Percentiles rank a stretch among this genome's conserved stretches.
These are phyloP conservation scores for Aspergillus sclerotialis DNA, from an alignment of 2,329 filamentous ascomycete genomes.

Conservation along the genomic window DNA sequence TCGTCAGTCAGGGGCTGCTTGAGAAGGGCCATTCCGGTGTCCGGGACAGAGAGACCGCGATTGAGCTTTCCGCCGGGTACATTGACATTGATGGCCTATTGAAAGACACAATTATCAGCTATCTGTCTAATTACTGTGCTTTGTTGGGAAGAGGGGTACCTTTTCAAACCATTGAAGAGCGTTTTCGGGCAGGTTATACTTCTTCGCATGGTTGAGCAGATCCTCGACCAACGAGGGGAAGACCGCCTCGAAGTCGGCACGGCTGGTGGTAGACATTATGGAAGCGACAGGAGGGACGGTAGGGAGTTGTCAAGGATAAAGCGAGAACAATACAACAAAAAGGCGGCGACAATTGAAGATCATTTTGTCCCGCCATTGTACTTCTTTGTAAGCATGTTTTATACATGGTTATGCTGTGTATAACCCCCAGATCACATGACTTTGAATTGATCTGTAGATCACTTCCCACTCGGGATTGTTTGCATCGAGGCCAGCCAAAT, in stretches of 20 bases:
- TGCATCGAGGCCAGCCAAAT: too few species aligned
- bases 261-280: conserved; percentile 61
- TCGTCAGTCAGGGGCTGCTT: conserved; percentile 64
- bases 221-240: conserved; percentile 82
- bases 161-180: conserved; percentile 81
- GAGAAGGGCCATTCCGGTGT: conserved; percentile 77
- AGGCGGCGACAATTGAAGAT: conserved; percentile 1
- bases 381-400: too few species aligned
- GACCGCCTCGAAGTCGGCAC: conserved; percentile 73
- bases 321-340: not conserved
- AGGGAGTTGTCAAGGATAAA: not conserved
- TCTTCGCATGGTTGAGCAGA: conserved; percentile 67
- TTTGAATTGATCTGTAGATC: too few species aligned
- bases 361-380: too few species aligned
- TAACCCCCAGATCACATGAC: too few species aligned
- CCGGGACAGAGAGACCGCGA: conserved; percentile 94
- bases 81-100: conserved; percentile 75
- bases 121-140: conserved; percentile 2
- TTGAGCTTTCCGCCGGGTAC: conserved; percentile 95
- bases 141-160: conserved; percentile 41
- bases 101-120: conserved; percentile 3
- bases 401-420: too few species aligned
- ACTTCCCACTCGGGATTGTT: too few species aligned
- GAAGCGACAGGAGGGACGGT: not conserved
- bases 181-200: conserved; percentile 75